A percentile compares a stretch with the other conserved stretches of the same genome.
These are phyloP conservation scores for Russula compacta DNA, from an alignment of 768 basidiomycete genomes.

Conservation along the genomic window DNA sequence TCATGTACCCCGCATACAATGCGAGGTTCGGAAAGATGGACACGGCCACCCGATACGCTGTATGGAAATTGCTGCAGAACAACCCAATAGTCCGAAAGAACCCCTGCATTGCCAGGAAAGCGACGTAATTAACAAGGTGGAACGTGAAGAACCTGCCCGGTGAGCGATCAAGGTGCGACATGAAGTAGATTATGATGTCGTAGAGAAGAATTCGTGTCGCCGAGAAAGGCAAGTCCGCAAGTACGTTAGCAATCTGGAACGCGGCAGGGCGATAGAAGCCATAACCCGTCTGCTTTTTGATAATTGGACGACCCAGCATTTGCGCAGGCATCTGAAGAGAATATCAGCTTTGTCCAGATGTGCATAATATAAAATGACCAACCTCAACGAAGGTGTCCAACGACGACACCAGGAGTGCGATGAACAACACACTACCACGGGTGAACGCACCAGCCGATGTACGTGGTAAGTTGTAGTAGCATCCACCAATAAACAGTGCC, in stretches of 20 bases:
- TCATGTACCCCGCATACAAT: conserved; percentile 62
- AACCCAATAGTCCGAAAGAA: conserved; percentile 75
- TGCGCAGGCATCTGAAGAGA: conserved; percentile 52
- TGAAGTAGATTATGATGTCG: conserved; percentile 63
- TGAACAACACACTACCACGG: conserved; percentile 74
- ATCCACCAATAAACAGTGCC: conserved; percentile 60
- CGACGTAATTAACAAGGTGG: conserved; percentile 55
- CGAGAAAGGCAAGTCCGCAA: conserved; percentile 66
- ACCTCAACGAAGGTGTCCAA: conserved; percentile 68
- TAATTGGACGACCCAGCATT: conserved; percentile 76
- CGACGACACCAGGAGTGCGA: conserved; percentile 55
- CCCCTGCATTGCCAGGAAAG: conserved; percentile 69
- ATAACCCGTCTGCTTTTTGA: conserved; percentile 57
- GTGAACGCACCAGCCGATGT: conserved; percentile 83
- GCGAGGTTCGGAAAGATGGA: conserved; percentile 62
- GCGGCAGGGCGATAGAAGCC: conserved; percentile 63
- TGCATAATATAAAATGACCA: conserved; percentile 12
- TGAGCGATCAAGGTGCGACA: conserved; percentile 40
- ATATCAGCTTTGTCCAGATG: conserved; percentile 28
- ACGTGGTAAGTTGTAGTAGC: conserved; percentile 63
- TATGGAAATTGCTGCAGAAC: conserved; percentile 45
- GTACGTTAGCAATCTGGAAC: conserved; percentile 53
- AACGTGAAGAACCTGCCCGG: conserved; percentile 46
- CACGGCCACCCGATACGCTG: conserved; percentile 36
- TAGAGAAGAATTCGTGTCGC: conserved; percentile 49